Percentiles rank a stretch among this genome's conserved stretches.
phyloP scores from a whole-genome alignment of 495 filamentous ascomycete species.

The Penicillium samsonianum region DNA sequence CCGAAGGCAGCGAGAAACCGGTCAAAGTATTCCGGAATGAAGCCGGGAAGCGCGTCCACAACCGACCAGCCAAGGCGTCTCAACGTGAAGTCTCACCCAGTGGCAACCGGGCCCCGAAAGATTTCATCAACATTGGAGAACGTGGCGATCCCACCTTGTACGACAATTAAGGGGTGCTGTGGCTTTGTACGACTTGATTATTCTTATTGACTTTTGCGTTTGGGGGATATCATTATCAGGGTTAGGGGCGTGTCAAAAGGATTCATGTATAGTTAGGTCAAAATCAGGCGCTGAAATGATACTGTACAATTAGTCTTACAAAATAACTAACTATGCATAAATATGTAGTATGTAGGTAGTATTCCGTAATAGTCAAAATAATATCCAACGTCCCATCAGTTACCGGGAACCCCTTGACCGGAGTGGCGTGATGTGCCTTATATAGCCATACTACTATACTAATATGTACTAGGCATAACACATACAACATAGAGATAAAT shows the following conservation, averaged over 20 bases:
- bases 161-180: slow-evolving; percentile 53
- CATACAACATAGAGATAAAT: neutral
- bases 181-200: slow-evolving; percentile 3
- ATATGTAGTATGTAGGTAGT: too few relatives aligned
- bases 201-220: slow-evolving; percentile 3
- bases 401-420: slow-evolving; percentile 17
- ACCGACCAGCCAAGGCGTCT: slow-evolving; percentile 33
- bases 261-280: slow-evolving; percentile 18
- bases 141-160: slow-evolving; percentile 80
- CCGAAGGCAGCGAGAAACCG: slow-evolving; percentile 55
- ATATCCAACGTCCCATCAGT: neutral
- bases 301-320: neutral
- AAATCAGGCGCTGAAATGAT: slow-evolving; percentile 1
- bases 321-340: too few relatives aligned
- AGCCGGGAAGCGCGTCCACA: slow-evolving; percentile 45
- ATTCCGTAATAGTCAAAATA: neutral
- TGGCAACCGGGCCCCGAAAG: slow-evolving; percentile 62
- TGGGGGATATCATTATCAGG: neutral
- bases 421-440: slow-evolving; percentile 22
- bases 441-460: slow-evolving; percentile 1
- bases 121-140: slow-evolving; percentile 80
- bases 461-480: neutral
- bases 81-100: slow-evolving; percentile 61
- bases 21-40: slow-evolving; percentile 84
- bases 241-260: neutral